Evolutionary conservation across 202 grass and related monocot genomes (phyloP).

Genomic region (Hordeum pubiflorum): DNA sequence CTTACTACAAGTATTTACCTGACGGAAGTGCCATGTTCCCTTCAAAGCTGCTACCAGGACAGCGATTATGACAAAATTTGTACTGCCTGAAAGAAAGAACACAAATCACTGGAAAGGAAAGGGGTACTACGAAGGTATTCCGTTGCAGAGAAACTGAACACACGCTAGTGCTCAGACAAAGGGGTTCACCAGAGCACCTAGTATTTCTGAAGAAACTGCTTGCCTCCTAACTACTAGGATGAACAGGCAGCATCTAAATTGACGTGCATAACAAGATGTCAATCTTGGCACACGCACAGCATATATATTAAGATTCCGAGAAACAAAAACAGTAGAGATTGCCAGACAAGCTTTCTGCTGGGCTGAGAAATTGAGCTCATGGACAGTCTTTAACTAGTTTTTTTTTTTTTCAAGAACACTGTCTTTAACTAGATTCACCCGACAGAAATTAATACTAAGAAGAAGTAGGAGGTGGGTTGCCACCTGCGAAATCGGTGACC

Average conservation of each 20-base stretch:
- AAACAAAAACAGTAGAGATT: background rate
- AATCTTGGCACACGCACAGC: background rate
- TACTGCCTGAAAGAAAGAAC: conserved; percentile 52
- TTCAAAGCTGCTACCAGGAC: conserved; percentile 60
- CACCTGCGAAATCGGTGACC: conserved; percentile 97
- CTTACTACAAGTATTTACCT: conserved; percentile 32
- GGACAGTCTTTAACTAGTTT: background rate
- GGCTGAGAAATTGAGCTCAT: background rate
- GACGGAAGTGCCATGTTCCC: conserved; percentile 92
- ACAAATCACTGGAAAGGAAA: background rate
- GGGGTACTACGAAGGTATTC: background rate
- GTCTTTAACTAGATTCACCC: background rate
- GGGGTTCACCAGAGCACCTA: background rate
- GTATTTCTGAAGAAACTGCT: background rate
- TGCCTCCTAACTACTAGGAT: background rate
- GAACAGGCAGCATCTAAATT: background rate
- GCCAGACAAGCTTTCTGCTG: background rate
- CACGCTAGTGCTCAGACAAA: background rate
- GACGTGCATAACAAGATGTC: background rate
- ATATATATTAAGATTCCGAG: background rate
- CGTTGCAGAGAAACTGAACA: background rate
- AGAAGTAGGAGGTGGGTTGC: background rate
- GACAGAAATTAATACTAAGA: background rate
- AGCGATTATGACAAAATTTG: conserved; percentile 88
- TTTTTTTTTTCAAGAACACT: too few relatives aligned